Conservation (phyloP, 805 yeast species). For the Myxozyma geophila region DNA sequence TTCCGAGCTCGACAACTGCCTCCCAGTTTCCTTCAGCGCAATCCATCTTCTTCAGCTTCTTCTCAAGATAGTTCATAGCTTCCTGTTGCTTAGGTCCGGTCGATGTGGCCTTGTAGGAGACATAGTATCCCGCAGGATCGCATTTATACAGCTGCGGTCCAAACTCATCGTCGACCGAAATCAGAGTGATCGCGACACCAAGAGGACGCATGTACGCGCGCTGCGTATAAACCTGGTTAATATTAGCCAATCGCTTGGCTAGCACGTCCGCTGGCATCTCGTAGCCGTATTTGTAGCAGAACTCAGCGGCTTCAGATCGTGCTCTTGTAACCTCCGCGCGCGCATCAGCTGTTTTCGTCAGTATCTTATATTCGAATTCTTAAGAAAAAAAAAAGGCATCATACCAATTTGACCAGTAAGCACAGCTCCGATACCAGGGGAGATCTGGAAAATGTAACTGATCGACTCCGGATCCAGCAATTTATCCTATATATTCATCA, state of each 20-base stretch:
- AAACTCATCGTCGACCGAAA: constrained; percentile 82
- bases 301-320: constrained; percentile 93
- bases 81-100: constrained; percentile 99
- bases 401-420: constrained; percentile 81
- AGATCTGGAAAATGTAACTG: constrained; percentile 80
- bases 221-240: constrained; percentile 94
- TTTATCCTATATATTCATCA: constrained; percentile 58
- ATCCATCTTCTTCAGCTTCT: constrained; percentile 78
- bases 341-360: constrained; percentile 70
- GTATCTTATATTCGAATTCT: neutral
- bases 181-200: constrained; percentile 89
- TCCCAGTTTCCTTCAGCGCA: constrained; percentile 82
- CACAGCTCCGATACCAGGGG: constrained; percentile 82
- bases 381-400: neutral
- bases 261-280: constrained; percentile 82
- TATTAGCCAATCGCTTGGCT: constrained; percentile 90
- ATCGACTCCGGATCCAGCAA: constrained; percentile 86
- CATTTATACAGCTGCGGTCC: constrained; percentile 92
- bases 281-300: constrained; percentile 90
- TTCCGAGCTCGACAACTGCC: constrained; percentile 85
- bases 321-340: constrained; percentile 89
- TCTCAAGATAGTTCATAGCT: constrained; percentile 85
- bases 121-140: constrained; percentile 96
- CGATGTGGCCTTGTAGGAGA: constrained; percentile 88
- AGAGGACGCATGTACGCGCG: constrained; percentile 98